A percentile compares a stretch with the other conserved stretches of the same genome.
phyloP scores from a whole-genome alignment of 139 green algal genomes.

The Eudorina sp. region DNA sequence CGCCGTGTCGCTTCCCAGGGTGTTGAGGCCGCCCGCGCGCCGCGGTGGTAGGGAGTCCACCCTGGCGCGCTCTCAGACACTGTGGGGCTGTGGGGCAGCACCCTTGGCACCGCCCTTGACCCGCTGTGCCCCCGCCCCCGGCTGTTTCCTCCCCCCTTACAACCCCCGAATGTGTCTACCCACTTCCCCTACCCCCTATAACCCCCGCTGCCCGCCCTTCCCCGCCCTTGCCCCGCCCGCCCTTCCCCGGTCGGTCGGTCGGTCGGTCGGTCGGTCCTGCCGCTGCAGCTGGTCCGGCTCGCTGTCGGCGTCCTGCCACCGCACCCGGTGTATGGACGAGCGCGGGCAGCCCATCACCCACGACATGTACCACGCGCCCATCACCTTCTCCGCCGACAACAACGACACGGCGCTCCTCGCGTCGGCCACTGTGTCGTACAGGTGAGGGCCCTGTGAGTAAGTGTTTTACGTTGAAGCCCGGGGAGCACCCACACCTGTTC shows the following conservation, averaged over 20 bases:
- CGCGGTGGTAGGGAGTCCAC: no score
- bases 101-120: no score
- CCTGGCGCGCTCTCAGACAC: no score
- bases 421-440: conserved; percentile 75
- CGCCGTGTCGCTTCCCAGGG: no score
- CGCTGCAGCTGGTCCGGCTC: conserved; percentile 74
- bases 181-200: no score
- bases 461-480: no score
- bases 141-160: no score
- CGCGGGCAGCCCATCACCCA: conserved; percentile 66
- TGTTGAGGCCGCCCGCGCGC: no score
- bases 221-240: not conserved
- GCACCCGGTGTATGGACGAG: conserved; percentile 84
- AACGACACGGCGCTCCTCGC: conserved; percentile 81
- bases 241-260: not conserved
- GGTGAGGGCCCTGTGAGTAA: conserved; percentile 48
- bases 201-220: not conserved
- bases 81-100: no score
- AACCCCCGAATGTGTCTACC: no score
- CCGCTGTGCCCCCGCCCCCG: no score
- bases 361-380: conserved; percentile 87
- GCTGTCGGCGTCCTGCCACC: conserved; percentile 74
- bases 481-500: no score
- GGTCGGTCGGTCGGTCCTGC: not conserved
- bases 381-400: conserved; percentile 83